Percentiles rank a stretch among this genome's conserved stretches.
Evolutionary conservation across 257 asterid species (phyloP).

Genomic region (Fraxinus pennsylvanica): DNA sequence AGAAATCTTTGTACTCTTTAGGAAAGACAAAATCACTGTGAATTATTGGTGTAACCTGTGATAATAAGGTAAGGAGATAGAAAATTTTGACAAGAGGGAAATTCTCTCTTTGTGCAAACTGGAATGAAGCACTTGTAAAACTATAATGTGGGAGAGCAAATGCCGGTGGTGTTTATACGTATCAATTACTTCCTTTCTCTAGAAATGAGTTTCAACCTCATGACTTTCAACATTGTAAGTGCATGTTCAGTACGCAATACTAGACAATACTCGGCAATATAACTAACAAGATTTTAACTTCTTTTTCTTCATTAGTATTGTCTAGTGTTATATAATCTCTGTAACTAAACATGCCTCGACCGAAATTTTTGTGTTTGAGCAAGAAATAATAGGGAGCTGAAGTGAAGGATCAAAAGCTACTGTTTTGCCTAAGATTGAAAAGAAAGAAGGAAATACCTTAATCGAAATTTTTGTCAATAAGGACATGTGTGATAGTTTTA

Average conservation of each 20-base stretch:
- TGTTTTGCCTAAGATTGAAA: background rate
- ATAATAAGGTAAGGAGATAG: slow-evolving; percentile 41
- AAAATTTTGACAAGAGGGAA: slow-evolving; percentile 19
- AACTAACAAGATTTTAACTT: too few relatives aligned
- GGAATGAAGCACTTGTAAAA: slow-evolving; percentile 12
- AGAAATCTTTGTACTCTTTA: slow-evolving; percentile 42
- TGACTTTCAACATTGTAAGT: background rate
- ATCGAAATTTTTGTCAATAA: background rate
- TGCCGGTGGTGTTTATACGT: background rate
- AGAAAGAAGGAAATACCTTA: background rate
- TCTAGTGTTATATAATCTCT: too few relatives aligned
- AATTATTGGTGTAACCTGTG: slow-evolving; percentile 48
- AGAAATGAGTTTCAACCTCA: background rate
- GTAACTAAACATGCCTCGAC: too few relatives aligned
- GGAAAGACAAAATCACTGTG: slow-evolving; percentile 45
- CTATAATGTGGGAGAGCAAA: background rate
- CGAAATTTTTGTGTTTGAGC: too few relatives aligned
- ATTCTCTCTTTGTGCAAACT: slow-evolving; percentile 22
- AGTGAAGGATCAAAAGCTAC: too few relatives aligned
- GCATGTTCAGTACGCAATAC: background rate
- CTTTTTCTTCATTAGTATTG: too few relatives aligned
- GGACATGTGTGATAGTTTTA: too few relatives aligned
- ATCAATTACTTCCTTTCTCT: background rate
- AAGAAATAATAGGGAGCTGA: too few relatives aligned
- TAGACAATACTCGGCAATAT: background rate